A percentile compares a stretch with the other conserved stretches of the same genome.
Evolutionary conservation across 2,329 filamentous ascomycete genomes (phyloP).

Genomic region (Corinectria fuckeliana): DNA sequence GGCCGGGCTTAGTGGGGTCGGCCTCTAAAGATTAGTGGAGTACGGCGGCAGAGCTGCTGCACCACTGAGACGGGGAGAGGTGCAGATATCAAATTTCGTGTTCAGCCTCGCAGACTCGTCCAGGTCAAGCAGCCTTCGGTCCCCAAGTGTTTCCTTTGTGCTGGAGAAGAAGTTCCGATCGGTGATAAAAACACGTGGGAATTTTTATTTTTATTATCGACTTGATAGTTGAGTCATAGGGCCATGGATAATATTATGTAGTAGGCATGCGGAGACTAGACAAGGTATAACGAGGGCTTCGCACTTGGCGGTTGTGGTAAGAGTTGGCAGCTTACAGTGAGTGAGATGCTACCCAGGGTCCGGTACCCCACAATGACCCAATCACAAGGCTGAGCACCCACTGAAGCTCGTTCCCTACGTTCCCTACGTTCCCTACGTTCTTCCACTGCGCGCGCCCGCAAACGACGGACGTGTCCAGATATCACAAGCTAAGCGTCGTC

Average conservation of each 20-base stretch:
- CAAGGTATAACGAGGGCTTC: too few species aligned
- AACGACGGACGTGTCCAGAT: conserved; percentile 29
- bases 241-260: too few species aligned
- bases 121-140: neutral
- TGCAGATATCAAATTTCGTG: conserved; percentile 1
- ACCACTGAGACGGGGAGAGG: neutral
- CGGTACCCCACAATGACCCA: conserved; percentile 27
- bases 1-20: conserved; percentile 29
- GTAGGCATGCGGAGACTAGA: too few species aligned
- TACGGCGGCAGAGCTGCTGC: neutral
- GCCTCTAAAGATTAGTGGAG: conserved; percentile 29
- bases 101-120: conserved; percentile 29
- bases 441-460: conserved; percentile 5
- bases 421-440: neutral
- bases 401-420: conserved; percentile 23
- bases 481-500: conserved; percentile 17
- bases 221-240: too few species aligned
- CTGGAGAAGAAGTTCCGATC: too few species aligned
- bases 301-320: too few species aligned
- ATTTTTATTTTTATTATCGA: too few species aligned
- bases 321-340: neutral
- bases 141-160: too few species aligned
- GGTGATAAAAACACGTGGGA: too few species aligned
- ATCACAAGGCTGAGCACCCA: conserved; percentile 32
- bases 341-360: too few species aligned